These are phyloP conservation scores for Saccharomycopsis sp. DNA, from an alignment of 805 yeast genomes.

Conservation along the genomic window DNA sequence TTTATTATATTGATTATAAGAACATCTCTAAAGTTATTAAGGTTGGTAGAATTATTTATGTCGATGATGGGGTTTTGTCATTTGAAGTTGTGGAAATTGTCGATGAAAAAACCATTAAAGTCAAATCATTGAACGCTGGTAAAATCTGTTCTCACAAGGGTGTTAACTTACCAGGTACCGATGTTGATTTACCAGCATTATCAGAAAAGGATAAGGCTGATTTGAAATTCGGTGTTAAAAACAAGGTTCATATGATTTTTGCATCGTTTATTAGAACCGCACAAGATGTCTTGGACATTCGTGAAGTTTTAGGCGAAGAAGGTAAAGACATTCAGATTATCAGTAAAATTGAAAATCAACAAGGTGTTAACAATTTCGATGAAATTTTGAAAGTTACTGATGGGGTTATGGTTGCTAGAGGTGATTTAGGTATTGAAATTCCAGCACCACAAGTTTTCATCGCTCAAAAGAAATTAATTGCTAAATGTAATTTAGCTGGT, in stretches of 20 bases:
- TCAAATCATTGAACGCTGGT: conserved; percentile 88
- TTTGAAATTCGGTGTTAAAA: conserved; percentile 91
- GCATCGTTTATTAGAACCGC: conserved; percentile 98
- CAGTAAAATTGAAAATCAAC: conserved; percentile 97
- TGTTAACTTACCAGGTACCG: conserved; percentile 98
- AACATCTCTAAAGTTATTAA: conserved; percentile 93
- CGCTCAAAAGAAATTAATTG: conserved; percentile 97
- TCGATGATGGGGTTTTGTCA: conserved; percentile 96
- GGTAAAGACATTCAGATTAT: conserved; percentile 96
- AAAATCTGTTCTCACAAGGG: conserved; percentile 97
- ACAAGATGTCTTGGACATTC: conserved; percentile 80
- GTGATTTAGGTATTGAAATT: conserved; percentile 98
- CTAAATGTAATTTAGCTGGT: conserved; percentile 98
- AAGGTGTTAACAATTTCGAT: conserved; percentile 99
- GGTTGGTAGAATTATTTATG: conserved; percentile 82
- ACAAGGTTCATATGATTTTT: conserved; percentile 95
- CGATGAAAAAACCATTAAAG: conserved; percentile 77
- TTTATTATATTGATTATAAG: conserved; percentile 89
- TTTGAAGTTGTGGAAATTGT: conserved; percentile 83
- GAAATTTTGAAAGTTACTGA: conserved; percentile 91
- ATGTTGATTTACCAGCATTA: conserved; percentile 96
- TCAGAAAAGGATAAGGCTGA: conserved; percentile 95
- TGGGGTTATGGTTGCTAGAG: conserved; percentile 99
- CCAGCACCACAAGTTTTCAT: conserved; percentile 98
- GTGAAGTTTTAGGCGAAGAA: conserved; percentile 93